Evolutionary conservation across 2,329 filamentous ascomycete genomes (phyloP).

Genomic region (Fusarium fracticaudum): DNA sequence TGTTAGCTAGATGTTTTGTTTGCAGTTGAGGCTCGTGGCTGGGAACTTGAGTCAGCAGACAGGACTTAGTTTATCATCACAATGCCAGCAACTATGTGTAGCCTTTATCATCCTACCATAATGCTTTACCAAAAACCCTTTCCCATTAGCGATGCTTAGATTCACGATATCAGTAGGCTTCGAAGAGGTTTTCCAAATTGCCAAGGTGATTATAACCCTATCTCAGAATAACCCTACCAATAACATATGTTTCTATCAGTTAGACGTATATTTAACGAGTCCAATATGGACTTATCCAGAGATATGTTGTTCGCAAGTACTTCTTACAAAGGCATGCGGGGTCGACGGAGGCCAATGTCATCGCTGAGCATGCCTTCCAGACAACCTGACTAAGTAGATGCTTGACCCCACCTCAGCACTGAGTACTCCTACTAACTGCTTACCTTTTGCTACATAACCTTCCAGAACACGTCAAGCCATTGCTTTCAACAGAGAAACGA

Average conservation of each 20-base stretch:
- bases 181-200: not conserved
- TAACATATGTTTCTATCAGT: not conserved
- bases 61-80: too few species aligned
- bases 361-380: not conserved
- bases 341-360: not conserved
- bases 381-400: not conserved
- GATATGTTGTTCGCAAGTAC: not conserved
- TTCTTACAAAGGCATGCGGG: not conserved
- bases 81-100: too few species aligned
- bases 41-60: too few species aligned
- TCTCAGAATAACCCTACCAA: not conserved
- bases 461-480: not conserved
- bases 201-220: fast-evolving
- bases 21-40: too few species aligned
- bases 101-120: not conserved
- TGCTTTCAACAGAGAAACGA: not conserved
- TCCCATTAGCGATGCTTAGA: not conserved
- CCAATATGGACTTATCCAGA: not conserved
- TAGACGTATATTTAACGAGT: not conserved
- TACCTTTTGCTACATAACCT: not conserved
- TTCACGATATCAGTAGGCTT: not conserved
- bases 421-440: not conserved
- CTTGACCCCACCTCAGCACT: not conserved
- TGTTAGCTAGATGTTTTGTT: too few species aligned
- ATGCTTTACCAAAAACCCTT: not conserved